Evolutionary conservation across 1,139 yeast species (phyloP), one percentile per base, ranked within the genome.

Genomic region (Sugiyamaella novakii): DNA sequence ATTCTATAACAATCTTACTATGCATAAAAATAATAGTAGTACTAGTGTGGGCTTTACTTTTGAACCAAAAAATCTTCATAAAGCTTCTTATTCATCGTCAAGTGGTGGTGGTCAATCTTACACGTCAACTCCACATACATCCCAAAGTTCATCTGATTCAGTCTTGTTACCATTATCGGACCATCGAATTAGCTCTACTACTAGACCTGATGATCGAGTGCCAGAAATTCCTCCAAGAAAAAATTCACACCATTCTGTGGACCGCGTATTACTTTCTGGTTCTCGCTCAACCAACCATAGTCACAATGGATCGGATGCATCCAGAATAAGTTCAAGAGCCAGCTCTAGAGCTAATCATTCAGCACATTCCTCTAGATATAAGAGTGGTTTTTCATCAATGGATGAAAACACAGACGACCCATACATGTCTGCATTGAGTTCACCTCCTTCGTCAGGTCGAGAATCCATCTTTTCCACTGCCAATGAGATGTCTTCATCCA

Each of bases 401-500:
- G 35, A 39, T 19, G 43, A 39, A 39, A 3, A 7, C 3, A 21
- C 35, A 2, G 22, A 11, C 22, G 36, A 30, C 15, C 24, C 18
- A 3, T 31, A 42, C 21, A 10, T 15, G 7, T 42, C 46, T 33
- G 46, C 40, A 15, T 12, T 31, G 7, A 42, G 46, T n/a, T 42
- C 46, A 3, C 36, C 36, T 2, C 34, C 48, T 10, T 39, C 48
- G 12, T 37, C 46, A 5, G 24, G 34, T 15, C 27, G 35, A 17
- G 51, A 48, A 24, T 43, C 48, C 3, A 25, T 48, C 19, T 48
- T 48, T 22, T 38, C 47, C 1, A 39, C 42, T 38, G 42, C 44
- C 17, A 42, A 37, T 14, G 51, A 43, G 15, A 44, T 21, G 34
- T 35, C 47, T 18, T 27, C 46, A 5, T 34, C 43, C 11, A 36